Conservation (phyloP, 164 flowering plant species). For the Macadamia integrifolia region DNA sequence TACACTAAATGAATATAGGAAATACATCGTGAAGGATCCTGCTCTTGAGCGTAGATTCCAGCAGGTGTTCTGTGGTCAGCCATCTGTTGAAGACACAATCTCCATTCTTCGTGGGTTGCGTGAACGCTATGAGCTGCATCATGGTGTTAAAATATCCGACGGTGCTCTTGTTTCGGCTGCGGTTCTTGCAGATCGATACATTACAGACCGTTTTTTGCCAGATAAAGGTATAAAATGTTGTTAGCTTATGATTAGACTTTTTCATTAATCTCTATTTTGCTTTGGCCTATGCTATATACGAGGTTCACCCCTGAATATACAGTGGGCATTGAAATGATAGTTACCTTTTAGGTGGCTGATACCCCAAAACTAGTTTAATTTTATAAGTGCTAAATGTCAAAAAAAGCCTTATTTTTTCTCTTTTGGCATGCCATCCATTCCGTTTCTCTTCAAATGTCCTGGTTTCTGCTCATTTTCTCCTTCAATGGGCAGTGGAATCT, state of each 20-base stretch:
- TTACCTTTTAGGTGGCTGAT: no score
- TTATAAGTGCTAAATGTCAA: no score
- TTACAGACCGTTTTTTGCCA: conserved; percentile 88
- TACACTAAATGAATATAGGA: conserved; percentile 81
- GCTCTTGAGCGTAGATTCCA: conserved; percentile 96
- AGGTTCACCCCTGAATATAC: background rate
- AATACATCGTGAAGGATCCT: conserved; percentile 92
- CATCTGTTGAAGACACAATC: conserved; percentile 89
- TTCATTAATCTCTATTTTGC: background rate
- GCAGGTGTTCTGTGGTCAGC: conserved; percentile 86
- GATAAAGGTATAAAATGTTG: conserved; percentile 64
- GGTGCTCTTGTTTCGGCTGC: conserved; percentile 92
- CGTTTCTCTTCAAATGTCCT: no score
- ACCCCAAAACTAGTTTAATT: no score
- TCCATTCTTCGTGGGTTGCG: conserved; percentile 92
- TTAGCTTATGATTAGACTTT: background rate
- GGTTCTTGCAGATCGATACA: conserved; percentile 79
- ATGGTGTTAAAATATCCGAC: conserved; percentile 93
- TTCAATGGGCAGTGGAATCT: no score
- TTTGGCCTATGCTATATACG: background rate
- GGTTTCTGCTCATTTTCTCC: no score
- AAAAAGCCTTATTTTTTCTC: no score
- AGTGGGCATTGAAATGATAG: no score
- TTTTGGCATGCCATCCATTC: no score
- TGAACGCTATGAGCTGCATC: conserved; percentile 92